Percentiles rank a stretch among this genome's conserved stretches.
Conservation (phyloP, 257 asterid genomes). For the Penstemon barbatus region DNA sequence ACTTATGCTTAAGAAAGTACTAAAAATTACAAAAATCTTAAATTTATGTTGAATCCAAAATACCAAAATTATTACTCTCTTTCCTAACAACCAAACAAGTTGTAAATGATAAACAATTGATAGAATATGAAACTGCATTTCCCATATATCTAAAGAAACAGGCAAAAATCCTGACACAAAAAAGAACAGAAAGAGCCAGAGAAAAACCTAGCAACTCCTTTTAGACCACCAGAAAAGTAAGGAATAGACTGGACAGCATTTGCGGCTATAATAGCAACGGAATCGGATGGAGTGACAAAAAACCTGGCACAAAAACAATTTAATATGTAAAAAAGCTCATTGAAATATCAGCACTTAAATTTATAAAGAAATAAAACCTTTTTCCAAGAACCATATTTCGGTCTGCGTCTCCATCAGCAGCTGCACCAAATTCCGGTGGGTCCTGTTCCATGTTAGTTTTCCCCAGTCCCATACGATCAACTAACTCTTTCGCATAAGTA, state of each 20-base stretch:
- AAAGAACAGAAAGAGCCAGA: conserved; percentile 20
- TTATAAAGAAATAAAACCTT: conserved; percentile 40
- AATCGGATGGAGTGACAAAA: conserved; percentile 97
- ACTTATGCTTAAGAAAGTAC: too few relatives aligned
- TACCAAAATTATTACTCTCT: too few relatives aligned
- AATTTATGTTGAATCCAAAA: too few relatives aligned
- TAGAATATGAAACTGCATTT: conserved; percentile 1
- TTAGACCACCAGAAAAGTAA: conserved; percentile 89
- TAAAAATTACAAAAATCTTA: too few relatives aligned
- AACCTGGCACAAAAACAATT: conserved; percentile 53
- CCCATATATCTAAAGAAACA: not conserved
- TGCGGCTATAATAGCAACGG: conserved; percentile 97
- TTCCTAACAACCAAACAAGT: too few relatives aligned
- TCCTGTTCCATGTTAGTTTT: conserved; percentile 59
- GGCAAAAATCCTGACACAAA: conserved; percentile 4
- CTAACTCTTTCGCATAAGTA: conserved; percentile 95
- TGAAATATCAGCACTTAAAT: not conserved
- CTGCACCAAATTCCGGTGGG: conserved; percentile 99
- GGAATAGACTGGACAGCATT: conserved; percentile 96
- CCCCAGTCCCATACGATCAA: conserved; percentile 92
- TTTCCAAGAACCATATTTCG: conserved; percentile 97
- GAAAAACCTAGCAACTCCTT: conserved; percentile 96
- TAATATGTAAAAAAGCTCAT: not conserved
- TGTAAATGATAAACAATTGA: too few relatives aligned
- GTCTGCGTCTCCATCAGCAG: conserved; percentile 99